Percentiles rank a stretch among this genome's conserved stretches.
Conservation (phyloP, 345 rosid genomes). For the Hirschfeldia incana region DNA sequence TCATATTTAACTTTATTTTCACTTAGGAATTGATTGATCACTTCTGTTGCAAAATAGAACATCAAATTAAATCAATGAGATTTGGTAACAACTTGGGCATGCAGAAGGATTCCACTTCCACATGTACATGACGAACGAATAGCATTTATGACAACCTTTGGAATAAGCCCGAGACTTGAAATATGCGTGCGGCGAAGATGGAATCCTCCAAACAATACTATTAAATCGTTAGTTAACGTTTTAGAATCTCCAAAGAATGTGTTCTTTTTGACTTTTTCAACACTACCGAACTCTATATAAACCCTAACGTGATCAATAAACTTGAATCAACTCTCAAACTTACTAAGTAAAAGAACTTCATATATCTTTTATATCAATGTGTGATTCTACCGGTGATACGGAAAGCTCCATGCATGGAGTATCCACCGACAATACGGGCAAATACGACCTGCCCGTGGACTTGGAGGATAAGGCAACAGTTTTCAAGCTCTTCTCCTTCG, state of each 20-base stretch:
- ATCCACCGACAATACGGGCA: conserved; percentile 48
- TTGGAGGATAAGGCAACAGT: conserved; percentile 66
- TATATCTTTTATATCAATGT: neutral
- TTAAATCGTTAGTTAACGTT: conserved; percentile 28
- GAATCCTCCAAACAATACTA: conserved; percentile 16
- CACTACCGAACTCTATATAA: conserved; percentile 28
- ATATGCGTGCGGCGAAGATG: conserved; percentile 20
- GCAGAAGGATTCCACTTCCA: neutral
- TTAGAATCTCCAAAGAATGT: conserved; percentile 37
- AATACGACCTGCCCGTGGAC: conserved; percentile 63
- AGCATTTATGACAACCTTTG: conserved; percentile 27
- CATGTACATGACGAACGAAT: neutral
- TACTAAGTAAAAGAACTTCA: neutral
- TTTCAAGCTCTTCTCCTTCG: conserved; percentile 61
- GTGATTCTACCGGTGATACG: conserved; percentile 40
- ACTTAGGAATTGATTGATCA: neutral
- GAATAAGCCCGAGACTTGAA: conserved; percentile 8
- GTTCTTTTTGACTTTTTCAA: neutral
- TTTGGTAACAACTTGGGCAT: neutral
- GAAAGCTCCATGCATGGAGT: conserved; percentile 78
- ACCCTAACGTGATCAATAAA: neutral
- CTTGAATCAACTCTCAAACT: neutral
- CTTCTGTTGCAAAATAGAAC: neutral
- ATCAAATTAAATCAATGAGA: neutral
- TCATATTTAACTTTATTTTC: neutral